A percentile compares a stretch with the other conserved stretches of the same genome.
These are phyloP conservation scores for Camillea tinctor DNA, from an alignment of 2,329 filamentous ascomycete species.

Conservation along the genomic window DNA sequence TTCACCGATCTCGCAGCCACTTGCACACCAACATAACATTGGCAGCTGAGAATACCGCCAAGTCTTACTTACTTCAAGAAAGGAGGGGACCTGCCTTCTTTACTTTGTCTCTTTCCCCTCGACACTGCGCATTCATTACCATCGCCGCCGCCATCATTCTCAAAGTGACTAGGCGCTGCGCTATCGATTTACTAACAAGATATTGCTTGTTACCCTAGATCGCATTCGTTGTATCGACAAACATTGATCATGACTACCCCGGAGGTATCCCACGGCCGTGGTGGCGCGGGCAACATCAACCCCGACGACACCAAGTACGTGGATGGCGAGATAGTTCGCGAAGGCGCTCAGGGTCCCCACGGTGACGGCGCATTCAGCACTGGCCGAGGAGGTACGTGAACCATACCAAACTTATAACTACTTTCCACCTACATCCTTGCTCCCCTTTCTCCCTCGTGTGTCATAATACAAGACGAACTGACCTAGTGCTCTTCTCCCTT, in stretches of 20 bases:
- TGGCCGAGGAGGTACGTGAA: conserved; percentile 54
- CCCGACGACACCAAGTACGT: conserved; percentile 57
- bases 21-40: neutral
- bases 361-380: conserved; percentile 58
- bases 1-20: neutral
- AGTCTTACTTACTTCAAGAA: too few relatives aligned
- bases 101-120: too few relatives aligned
- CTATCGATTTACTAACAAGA: neutral
- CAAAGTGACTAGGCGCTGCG: too few relatives aligned
- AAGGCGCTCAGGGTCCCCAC: conserved; percentile 53
- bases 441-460: neutral
- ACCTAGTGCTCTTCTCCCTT: neutral
- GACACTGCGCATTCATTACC: too few relatives aligned
- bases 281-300: conserved; percentile 61
- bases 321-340: conserved; percentile 61
- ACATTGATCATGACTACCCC: conserved; percentile 32
- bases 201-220: neutral
- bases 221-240: neutral
- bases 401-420: neutral
- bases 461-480: neutral
- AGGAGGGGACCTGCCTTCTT: too few relatives aligned
- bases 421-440: neutral
- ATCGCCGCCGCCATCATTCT: too few relatives aligned
- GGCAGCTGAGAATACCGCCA: neutral
- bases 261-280: conserved; percentile 60